Percentiles rank a stretch among this genome's conserved stretches.
These are phyloP conservation scores for Phyllosticta ampelicida DNA, from an alignment of 2,329 filamentous ascomycete genomes.

Conservation along the genomic window DNA sequence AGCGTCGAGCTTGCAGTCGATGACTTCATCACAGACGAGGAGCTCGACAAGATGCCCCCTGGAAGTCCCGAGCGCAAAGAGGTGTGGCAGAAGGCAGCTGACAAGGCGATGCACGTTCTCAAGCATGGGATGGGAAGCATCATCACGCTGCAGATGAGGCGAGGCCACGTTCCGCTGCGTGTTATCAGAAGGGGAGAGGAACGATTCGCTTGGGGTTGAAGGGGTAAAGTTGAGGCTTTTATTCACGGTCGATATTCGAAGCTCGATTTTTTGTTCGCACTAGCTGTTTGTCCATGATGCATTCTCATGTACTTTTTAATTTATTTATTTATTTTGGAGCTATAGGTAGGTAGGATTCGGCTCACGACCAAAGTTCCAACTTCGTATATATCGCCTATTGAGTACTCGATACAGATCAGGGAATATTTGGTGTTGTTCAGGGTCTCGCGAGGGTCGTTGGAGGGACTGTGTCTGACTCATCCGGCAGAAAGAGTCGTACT, in stretches of 20 bases:
- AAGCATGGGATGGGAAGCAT: constrained; percentile 46
- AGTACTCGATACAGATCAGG: background rate
- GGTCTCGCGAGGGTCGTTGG: background rate
- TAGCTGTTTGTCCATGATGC: background rate
- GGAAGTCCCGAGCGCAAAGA: constrained; percentile 39
- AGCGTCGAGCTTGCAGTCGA: constrained; percentile 60
- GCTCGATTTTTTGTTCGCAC: background rate
- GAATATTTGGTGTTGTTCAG: background rate
- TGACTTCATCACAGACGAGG: constrained; percentile 32
- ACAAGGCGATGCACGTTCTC: constrained; percentile 43
- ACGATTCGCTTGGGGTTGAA: constrained; percentile 42
- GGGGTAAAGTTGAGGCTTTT: background rate
- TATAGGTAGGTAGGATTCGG: background rate
- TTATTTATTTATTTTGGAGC: background rate
- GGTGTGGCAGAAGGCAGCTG: constrained; percentile 52
- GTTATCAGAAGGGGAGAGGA: constrained; percentile 60
- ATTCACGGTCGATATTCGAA: background rate
- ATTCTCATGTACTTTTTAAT: background rate
- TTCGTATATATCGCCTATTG: background rate
- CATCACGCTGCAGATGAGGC: constrained; percentile 60
- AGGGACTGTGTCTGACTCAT: background rate
- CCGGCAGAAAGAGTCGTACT: background rate
- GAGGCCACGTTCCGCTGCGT: constrained; percentile 52
- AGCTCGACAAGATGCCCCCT: constrained; percentile 28
- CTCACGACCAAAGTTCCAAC: background rate